Percentiles rank a stretch among this genome's conserved stretches.
Evolutionary conservation across 1,284 basidiomycete genomes (phyloP).

Genomic region (Thecaphora frezii): DNA sequence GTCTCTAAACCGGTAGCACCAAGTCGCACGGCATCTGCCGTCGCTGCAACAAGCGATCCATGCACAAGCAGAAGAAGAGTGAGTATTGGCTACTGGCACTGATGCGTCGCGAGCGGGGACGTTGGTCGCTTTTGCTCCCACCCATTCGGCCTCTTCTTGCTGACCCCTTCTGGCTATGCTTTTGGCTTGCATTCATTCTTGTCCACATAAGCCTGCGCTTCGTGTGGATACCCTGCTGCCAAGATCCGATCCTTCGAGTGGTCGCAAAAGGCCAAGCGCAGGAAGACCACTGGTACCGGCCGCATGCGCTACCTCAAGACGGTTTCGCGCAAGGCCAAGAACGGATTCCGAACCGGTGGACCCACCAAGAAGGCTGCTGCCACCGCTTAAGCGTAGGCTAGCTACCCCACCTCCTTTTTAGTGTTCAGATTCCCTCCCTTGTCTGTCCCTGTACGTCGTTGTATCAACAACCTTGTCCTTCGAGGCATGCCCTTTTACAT

Average conservation of each 20-base stretch:
- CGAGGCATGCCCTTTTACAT: too few species aligned
- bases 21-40: conserved; percentile 86
- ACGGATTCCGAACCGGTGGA: conserved; percentile 71
- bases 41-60: conserved; percentile 86
- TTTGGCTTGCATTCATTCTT: not conserved
- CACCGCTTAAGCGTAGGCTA: not conserved
- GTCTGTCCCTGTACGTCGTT: too few species aligned
- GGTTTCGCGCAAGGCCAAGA: conserved; percentile 67
- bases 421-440: too few species aligned
- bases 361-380: conserved; percentile 54
- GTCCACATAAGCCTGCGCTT: conserved; percentile 74
- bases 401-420: not conserved
- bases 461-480: too few species aligned
- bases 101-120: too few species aligned
- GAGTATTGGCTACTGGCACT: conserved; percentile 5
- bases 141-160: too few species aligned
- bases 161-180: too few species aligned
- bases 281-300: conserved; percentile 96
- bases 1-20: conserved; percentile 67
- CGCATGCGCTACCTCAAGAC: conserved; percentile 91
- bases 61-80: conserved; percentile 97
- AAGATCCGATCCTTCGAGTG: conserved; percentile 96
- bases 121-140: too few species aligned
- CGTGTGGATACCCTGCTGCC: conserved; percentile 94
- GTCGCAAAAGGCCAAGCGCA: conserved; percentile 97